These are phyloP conservation scores for Citrullus amarus DNA, from an alignment of 306 rosid genomes.

Conservation along the genomic window DNA sequence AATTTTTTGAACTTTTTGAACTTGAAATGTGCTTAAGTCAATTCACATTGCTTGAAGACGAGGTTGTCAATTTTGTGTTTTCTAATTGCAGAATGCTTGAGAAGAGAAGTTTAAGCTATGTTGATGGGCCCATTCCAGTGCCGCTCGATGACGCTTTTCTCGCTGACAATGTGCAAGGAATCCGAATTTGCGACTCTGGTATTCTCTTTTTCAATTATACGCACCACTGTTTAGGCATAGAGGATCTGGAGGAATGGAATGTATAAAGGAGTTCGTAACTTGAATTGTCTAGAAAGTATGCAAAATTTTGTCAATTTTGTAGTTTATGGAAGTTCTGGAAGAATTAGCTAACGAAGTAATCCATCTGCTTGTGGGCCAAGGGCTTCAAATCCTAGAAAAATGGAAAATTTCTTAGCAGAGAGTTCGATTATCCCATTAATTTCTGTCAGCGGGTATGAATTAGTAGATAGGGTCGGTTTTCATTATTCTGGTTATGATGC, in stretches of 20 bases:
- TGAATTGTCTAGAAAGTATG: background rate
- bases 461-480: background rate
- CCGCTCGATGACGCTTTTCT: slow-evolving; percentile 65
- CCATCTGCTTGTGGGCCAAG: background rate
- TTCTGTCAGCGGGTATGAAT: background rate
- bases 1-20: background rate
- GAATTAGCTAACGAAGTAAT: background rate
- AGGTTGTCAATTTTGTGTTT: background rate
- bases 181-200: slow-evolving; percentile 74
- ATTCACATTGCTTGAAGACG: background rate
- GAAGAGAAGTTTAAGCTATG: slow-evolving; percentile 82
- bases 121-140: slow-evolving; percentile 63
- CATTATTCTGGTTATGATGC: background rate
- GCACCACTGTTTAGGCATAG: background rate
- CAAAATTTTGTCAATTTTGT: background rate
- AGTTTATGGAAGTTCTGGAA: background rate
- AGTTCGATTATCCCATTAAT: background rate
- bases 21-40: background rate
- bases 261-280: background rate
- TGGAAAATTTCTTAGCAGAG: background rate
- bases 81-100: slow-evolving; percentile 72
- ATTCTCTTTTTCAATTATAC: background rate
- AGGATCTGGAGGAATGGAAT: background rate
- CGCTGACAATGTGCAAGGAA: slow-evolving; percentile 59
- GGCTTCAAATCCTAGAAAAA: background rate